Evolutionary conservation across 306 rosid genomes (phyloP).

Genomic region (Chamaecrista fasciculata): DNA sequence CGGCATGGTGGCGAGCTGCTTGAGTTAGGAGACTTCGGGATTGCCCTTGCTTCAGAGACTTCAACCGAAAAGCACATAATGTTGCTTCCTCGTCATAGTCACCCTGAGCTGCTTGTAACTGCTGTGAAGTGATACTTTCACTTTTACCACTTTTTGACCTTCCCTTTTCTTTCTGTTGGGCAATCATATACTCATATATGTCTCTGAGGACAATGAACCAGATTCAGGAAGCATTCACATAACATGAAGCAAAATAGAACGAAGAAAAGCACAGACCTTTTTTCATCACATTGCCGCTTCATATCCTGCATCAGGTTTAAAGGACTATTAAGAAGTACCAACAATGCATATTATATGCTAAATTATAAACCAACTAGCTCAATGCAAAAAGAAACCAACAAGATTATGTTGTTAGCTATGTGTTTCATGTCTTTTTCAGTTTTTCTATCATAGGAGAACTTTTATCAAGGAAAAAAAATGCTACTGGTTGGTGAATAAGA

Average conservation of each 20-base stretch:
- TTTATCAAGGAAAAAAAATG: neutral
- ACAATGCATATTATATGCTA: slow-evolving; percentile 2
- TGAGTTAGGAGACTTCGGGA: slow-evolving; percentile 87
- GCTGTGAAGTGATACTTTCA: slow-evolving; percentile 57
- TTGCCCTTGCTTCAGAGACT: slow-evolving; percentile 88
- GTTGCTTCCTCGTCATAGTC: slow-evolving; percentile 76
- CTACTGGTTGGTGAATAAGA: neutral
- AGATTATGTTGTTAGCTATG: neutral
- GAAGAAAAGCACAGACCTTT: slow-evolving; percentile 47
- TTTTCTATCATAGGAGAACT: neutral
- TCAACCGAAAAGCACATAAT: slow-evolving; percentile 69
- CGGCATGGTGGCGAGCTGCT: slow-evolving; percentile 91
- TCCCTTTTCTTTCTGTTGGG: slow-evolving; percentile 75
- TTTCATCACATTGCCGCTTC: slow-evolving; percentile 91
- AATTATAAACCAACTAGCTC: slow-evolving; percentile 7
- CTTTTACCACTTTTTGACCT: slow-evolving; percentile 70
- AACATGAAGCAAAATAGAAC: slow-evolving; percentile 17
- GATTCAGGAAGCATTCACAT: slow-evolving; percentile 38
- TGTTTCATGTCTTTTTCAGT: neutral
- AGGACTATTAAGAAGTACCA: slow-evolving; percentile 31
- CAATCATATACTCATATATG: slow-evolving; percentile 65
- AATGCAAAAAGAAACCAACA: neutral
- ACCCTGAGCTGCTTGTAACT: slow-evolving; percentile 64
- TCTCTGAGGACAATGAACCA: slow-evolving; percentile 54
- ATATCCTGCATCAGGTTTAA: slow-evolving; percentile 66